Conservation (phyloP, 345 rosid species). For the Rhodomyrtus tomentosa region DNA sequence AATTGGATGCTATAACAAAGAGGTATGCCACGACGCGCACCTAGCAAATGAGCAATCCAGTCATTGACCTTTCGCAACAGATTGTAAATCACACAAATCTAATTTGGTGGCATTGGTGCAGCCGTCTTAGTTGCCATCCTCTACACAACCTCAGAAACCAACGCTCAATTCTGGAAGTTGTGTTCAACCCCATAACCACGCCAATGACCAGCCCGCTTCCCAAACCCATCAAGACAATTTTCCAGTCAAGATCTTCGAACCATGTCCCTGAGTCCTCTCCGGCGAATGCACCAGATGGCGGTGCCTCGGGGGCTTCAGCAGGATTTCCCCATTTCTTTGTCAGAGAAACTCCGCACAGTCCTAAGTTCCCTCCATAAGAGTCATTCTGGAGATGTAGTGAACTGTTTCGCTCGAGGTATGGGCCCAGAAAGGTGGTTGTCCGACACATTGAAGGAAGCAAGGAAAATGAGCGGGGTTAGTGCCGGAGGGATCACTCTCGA, state of each 20-base stretch:
- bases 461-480: background rate
- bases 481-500: constrained; percentile 3
- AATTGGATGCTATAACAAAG: background rate
- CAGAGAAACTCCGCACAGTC: background rate
- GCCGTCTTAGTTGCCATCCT: background rate
- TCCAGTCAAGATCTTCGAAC: background rate
- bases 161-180: background rate
- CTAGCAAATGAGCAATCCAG: background rate
- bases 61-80: background rate
- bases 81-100: background rate
- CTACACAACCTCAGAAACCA: background rate
- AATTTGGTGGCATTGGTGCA: background rate
- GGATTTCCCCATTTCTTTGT: background rate
- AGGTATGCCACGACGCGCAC: background rate
- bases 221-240: background rate
- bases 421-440: background rate
- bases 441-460: background rate
- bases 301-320: background rate
- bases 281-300: background rate
- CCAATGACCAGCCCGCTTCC: background rate
- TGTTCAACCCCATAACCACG: background rate
- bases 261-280: background rate
- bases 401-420: background rate
- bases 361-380: background rate
- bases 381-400: background rate